Percentiles rank a stretch among this genome's conserved stretches.
Evolutionary conservation across 257 asterid species (phyloP).

Genomic region (Schizonepeta tenuifolia): DNA sequence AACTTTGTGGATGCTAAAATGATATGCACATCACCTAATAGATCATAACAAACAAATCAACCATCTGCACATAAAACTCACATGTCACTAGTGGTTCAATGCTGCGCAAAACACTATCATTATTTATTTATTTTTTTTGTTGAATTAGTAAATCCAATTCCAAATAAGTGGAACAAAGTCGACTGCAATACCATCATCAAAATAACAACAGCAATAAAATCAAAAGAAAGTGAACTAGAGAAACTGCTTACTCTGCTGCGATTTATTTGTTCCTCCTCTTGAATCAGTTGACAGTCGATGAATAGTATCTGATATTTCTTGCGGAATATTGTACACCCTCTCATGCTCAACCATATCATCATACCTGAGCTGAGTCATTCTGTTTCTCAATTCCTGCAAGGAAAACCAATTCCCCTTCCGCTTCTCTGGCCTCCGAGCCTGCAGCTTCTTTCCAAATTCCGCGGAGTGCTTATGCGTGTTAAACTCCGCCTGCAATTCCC

Average conservation of each 20-base stretch:
- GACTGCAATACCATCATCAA: background rate
- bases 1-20: background rate
- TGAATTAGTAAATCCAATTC: background rate
- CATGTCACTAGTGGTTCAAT: background rate
- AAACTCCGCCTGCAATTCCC: conserved; percentile 9
- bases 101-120: background rate
- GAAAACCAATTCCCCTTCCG: conserved; percentile 70
- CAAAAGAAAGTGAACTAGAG: conserved; percentile 2
- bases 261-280: no score
- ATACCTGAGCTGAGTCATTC: conserved; percentile 55
- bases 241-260: conserved; percentile 31
- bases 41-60: background rate
- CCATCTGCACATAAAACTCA: conserved; percentile 1
- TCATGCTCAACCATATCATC: conserved; percentile 39
- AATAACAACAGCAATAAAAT: background rate
- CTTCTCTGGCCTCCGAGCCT: conserved; percentile 63
- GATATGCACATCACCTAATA: no score
- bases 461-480: conserved; percentile 25
- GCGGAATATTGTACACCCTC: no score
- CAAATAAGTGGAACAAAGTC: background rate
- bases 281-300: no score
- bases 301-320: background rate
- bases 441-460: conserved; percentile 68
- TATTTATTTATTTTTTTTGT: background rate
- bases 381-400: conserved; percentile 64